Base-by-base conservation (phyloP, 2,329 filamentous ascomycete species). In the Beauveria varroae region DNA sequence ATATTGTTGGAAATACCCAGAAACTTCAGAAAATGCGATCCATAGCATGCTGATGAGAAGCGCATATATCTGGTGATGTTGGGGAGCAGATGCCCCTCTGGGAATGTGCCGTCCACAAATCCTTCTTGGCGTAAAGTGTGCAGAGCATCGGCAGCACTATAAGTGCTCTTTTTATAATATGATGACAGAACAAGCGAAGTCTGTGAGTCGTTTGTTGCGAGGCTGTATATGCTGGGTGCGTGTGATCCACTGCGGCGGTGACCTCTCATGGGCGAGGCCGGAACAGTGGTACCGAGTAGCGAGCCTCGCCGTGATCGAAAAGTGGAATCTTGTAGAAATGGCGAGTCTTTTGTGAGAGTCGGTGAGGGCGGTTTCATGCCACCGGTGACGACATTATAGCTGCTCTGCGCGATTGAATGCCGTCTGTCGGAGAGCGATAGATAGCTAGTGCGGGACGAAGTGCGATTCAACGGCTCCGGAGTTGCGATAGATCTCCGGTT, bases 1-100 rank as follows among this genome's bases (percentile, higher is more conserved):
- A 81, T 72, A 51, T 82, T 71, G 64, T 81, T 80, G 0, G 78
- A 78, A 30, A 88, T 86, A 2, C 85, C 85, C 75, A 88, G 78
- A 24, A 87, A 76, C 60, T 82, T 81, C 53, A 88, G 76, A 63
- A 88, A 88, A 51, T 80, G 79, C 0, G 83, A 84, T 0, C 86
- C 86, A 61, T 89, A 88, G 0, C 84, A 84, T 1, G 86, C 86
- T 1, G 86, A 87, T 1, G 86, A 85, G 67, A 86, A 88, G 3
- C 83, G 79, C 75, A 88, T 86, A 64, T 87, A 88, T 41, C 86
- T 78, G 3, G 81, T 81, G 26, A 88, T 83, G 67, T 87, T 88
- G 37, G 79, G 77, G 10, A 87, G 74, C 8, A 88, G 74, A 65
- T 86, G 85, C 37, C 79, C 79, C 5, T 76, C 72, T 0, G 86